Evolutionary conservation across 495 filamentous ascomycete species (phyloP), one percentile per base, ranked within the genome.

Genomic region (Hyaloscypha hepaticicola): DNA sequence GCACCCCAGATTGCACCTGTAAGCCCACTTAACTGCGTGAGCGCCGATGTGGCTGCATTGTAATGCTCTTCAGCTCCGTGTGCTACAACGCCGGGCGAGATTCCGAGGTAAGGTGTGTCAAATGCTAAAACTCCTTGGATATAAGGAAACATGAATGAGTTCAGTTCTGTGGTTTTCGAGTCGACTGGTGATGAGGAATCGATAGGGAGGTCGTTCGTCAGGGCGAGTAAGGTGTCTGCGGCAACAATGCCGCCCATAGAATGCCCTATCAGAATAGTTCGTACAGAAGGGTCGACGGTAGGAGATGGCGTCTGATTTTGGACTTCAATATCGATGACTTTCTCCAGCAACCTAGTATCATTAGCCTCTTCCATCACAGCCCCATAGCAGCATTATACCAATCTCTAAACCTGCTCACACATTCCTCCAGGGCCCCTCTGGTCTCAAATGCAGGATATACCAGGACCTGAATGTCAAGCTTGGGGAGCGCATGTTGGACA

Each of bases 181-280:
- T 34, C 21, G 21, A 57, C 6, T 9, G 67, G 58, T 38, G 69
- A 61, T 63, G 70, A 63, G 3, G 75, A 71, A 28, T 76, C 77
- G 66, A 82, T 76, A 7, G 80, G 69, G 57, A 24, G 25, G 33
- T 79, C 76, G 27, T 72, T 70, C 9, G 75, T 66, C 21, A 79
- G 64, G 22, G 68, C 77, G 52, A 97, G 82, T 49, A 95, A 77
- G 0, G 90, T 87, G 63, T 99, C 95, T 24, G 93, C 93, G 26
- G 91, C 95, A 16, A 99, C 92, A 69, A 99, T 97, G 65, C 95
- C 95, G 68, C 93, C 95, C 95, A 99, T 99, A 12, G 88, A 92
- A 73, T 99, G 95, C 12, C 96, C 94, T 41, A 97, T 79, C 0
- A 99, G 79, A 66, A 97, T 83, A 25, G 88, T 88, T 70, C 84